A percentile compares a stretch with the other conserved stretches of the same genome.
These are phyloP conservation scores for Aspergillus cejpii DNA, from an alignment of 2,329 filamentous ascomycete species.

Conservation along the genomic window DNA sequence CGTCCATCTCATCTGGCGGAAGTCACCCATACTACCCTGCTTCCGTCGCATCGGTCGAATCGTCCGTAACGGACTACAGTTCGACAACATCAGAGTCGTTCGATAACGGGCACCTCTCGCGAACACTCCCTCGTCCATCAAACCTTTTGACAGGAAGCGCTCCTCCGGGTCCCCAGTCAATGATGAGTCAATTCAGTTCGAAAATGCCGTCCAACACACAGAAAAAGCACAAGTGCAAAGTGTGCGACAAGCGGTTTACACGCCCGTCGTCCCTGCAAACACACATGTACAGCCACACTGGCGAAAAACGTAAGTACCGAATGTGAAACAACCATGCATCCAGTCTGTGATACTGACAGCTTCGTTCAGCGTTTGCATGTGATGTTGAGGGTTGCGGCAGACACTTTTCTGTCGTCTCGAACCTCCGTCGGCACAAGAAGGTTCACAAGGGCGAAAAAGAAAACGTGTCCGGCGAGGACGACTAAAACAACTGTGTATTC, in stretches of 20 bases:
- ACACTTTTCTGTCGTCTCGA: constrained; percentile 95
- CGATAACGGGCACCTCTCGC: constrained; percentile 63
- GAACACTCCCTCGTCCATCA: constrained; percentile 75
- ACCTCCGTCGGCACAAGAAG: constrained; percentile 88
- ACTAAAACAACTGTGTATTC: constrained; percentile 21
- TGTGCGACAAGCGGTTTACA: constrained; percentile 96
- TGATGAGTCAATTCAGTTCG: constrained; percentile 98
- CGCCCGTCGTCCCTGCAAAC: constrained; percentile 90
- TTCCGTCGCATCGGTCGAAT: constrained; percentile 62
- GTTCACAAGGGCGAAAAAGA: constrained; percentile 69
- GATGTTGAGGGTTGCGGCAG: constrained; percentile 91
- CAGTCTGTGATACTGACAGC: constrained; percentile 15
- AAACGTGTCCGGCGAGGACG: constrained; percentile 37
- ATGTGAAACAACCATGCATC: background rate
- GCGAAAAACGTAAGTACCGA: constrained; percentile 83
- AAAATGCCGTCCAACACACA: constrained; percentile 93
- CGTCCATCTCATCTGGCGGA: constrained; percentile 77
- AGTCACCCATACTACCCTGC: constrained; percentile 82
- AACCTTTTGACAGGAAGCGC: constrained; percentile 56
- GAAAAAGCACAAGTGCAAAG: constrained; percentile 99
- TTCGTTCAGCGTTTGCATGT: constrained; percentile 70
- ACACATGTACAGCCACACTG: constrained; percentile 97
- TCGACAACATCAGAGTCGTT: constrained; percentile 78
- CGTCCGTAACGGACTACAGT: constrained; percentile 86
- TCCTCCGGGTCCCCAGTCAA: constrained; percentile 82